phyloP scores from a whole-genome alignment of 495 filamentous ascomycete genomes.

The Annulohypoxylon maeteangense region DNA sequence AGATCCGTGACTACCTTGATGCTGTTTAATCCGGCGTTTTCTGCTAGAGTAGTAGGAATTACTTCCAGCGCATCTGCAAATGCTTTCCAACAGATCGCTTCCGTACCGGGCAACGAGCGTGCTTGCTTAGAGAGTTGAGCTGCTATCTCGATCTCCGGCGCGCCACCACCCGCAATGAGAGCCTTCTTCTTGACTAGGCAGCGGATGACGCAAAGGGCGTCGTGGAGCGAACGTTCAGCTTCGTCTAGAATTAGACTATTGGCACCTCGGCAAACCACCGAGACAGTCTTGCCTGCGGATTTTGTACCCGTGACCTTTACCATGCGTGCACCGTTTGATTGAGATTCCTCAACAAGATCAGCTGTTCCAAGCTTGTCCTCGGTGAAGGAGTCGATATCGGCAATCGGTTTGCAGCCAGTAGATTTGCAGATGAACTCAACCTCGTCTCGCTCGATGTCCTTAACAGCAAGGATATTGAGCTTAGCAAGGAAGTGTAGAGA shows the following conservation, averaged over 20 bases:
- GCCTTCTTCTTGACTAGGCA: conserved; percentile 99
- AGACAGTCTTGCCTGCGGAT: conserved; percentile 84
- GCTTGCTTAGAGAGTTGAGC: conserved; percentile 81
- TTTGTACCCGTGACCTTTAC: conserved; percentile 95
- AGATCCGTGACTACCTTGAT: conserved; percentile 99
- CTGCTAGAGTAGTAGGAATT: conserved; percentile 93
- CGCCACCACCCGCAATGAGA: conserved; percentile 94
- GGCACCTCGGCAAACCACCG: conserved; percentile 91
- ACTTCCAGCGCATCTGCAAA: conserved; percentile 99
- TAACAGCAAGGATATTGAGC: conserved; percentile 92
- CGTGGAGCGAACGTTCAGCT: conserved; percentile 94
- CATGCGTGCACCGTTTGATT: conserved; percentile 85
- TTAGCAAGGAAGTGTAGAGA: conserved; percentile 97
- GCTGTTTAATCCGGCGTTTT: conserved; percentile 96
- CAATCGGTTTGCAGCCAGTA: conserved; percentile 98
- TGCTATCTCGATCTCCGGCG: conserved; percentile 94
- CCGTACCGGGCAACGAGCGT: conserved; percentile 86
- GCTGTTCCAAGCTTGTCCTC: conserved; percentile 99
- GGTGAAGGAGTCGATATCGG: conserved; percentile 97
- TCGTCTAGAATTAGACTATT: conserved; percentile 96
- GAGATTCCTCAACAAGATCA: conserved; percentile 92
- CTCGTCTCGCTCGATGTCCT: conserved; percentile 98
- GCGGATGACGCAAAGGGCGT: conserved; percentile 96
- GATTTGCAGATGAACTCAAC: conserved; percentile 99
- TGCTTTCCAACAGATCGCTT: conserved; percentile 97